These are phyloP conservation scores for Pezicula neosporulosa DNA, from an alignment of 2,329 filamentous ascomycete species.

Conservation along the genomic window DNA sequence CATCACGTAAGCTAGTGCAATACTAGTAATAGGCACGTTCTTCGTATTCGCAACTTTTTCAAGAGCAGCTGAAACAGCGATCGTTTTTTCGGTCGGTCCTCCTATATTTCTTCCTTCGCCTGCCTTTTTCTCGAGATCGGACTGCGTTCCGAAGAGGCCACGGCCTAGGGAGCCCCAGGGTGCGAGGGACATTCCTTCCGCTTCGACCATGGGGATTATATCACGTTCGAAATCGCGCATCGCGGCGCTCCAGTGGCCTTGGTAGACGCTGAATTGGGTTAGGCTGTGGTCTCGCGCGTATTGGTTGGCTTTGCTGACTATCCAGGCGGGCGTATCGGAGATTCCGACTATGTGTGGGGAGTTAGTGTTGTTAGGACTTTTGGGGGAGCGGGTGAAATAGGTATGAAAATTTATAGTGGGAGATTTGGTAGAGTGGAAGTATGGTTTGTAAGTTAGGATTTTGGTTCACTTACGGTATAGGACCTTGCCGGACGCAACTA, in stretches of 20 bases:
- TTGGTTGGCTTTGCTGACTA: slow-evolving; percentile 61
- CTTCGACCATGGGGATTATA: slow-evolving; percentile 54
- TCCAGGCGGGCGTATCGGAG: slow-evolving; percentile 66
- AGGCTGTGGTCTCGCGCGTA: slow-evolving; percentile 64
- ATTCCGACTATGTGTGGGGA: slow-evolving; percentile 43
- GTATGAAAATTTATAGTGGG: no score
- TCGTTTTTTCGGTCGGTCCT: slow-evolving; percentile 32
- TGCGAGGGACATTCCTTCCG: slow-evolving; percentile 51
- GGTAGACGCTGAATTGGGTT: slow-evolving; percentile 64
- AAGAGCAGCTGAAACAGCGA: slow-evolving; percentile 48
- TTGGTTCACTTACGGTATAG: slow-evolving; percentile 40
- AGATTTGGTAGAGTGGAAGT: no score
- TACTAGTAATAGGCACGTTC: slow-evolving; percentile 44
- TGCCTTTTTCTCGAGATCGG: slow-evolving; percentile 35
- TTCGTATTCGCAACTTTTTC: slow-evolving; percentile 54
- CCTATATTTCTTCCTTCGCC: slow-evolving; percentile 29
- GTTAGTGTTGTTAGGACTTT: no score
- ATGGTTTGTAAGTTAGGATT: no score
- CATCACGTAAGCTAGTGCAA: slow-evolving; percentile 56
- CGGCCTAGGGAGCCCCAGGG: slow-evolving; percentile 49
- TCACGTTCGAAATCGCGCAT: slow-evolving; percentile 59
- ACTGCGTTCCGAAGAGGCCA: slow-evolving; percentile 43
- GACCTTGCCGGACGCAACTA: slow-evolving; percentile 58
- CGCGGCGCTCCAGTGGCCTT: slow-evolving; percentile 59
- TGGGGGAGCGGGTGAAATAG: no score